These are phyloP conservation scores for Musa beccarii DNA, from an alignment of 176 grass and related monocot species.

Conservation along the genomic window DNA sequence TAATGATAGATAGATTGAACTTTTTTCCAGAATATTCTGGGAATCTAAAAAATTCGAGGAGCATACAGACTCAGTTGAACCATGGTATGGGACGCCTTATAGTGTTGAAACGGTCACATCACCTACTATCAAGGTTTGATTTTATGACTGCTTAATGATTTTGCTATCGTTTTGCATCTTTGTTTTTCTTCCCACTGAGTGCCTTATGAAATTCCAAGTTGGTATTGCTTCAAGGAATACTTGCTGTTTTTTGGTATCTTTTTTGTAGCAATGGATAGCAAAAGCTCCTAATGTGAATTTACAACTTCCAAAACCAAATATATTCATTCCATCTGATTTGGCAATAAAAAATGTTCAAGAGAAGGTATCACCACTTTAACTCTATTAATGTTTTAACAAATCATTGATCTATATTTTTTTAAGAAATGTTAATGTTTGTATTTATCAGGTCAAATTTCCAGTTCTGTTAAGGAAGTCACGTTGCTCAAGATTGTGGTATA, in stretches of 20 bases:
- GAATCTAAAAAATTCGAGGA: slow-evolving; percentile 78
- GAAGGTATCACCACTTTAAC: slow-evolving; percentile 38
- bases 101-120: slow-evolving; percentile 53
- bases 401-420: slow-evolving; percentile 9
- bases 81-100: slow-evolving; percentile 84
- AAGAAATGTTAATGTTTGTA: not conserved
- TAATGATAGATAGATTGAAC: slow-evolving; percentile 8
- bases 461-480: slow-evolving; percentile 61
- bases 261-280: slow-evolving; percentile 50
- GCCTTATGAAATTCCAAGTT: not conserved
- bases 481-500: slow-evolving; percentile 92
- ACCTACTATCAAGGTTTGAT: slow-evolving; percentile 46
- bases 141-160: not conserved
- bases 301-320: slow-evolving; percentile 78
- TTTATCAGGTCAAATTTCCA: slow-evolving; percentile 58
- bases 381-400: slow-evolving; percentile 19
- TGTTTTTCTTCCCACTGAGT: slow-evolving; percentile 5
- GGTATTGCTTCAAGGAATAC: not conserved
- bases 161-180: not conserved
- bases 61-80: slow-evolving; percentile 56
- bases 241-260: not conserved
- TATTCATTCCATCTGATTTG: slow-evolving; percentile 79
- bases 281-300: slow-evolving; percentile 63
- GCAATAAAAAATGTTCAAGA: slow-evolving; percentile 58
- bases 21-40: slow-evolving; percentile 80